Percentiles rank a stretch among this genome's conserved stretches.
These are phyloP conservation scores for Actinidia arguta DNA, from an alignment of 179 eudicot species.

Conservation along the genomic window DNA sequence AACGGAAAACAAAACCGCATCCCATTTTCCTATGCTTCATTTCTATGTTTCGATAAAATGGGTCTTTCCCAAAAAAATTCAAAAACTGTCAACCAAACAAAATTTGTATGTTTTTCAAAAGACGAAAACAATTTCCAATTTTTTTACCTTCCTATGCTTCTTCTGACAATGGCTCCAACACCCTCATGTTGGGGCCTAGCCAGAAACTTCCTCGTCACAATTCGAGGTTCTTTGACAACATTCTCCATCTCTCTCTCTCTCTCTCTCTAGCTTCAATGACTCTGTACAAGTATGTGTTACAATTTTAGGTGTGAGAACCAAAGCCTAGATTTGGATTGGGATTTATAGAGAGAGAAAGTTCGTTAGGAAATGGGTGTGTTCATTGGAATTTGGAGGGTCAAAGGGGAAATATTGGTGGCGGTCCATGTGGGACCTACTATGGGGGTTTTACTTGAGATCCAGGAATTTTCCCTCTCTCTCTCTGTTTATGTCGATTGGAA, in stretches of 20 bases:
- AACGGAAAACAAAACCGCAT: too few species aligned
- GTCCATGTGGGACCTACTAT: background rate
- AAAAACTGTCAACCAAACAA: too few species aligned
- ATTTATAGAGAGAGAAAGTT: constrained; percentile 18
- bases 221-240: constrained; percentile 45
- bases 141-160: constrained; percentile 83
- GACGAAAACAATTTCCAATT: background rate
- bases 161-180: constrained; percentile 75
- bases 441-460: constrained; percentile 7
- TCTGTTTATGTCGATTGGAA: background rate
- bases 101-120: background rate
- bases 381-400: constrained; percentile 11
- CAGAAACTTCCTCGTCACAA: constrained; percentile 61
- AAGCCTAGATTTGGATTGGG: background rate
- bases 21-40: too few species aligned
- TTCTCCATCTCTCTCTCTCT: constrained; percentile 25
- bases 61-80: too few species aligned
- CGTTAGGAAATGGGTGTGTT: background rate
- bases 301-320: constrained; percentile 3
- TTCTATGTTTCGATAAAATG: too few species aligned
- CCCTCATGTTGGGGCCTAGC: constrained; percentile 88
- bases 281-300: background rate
- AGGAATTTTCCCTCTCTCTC: background rate
- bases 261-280: background rate
- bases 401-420: background rate